Evolutionary conservation across 768 basidiomycete genomes (phyloP).

Genomic region (Artomyces pyxidatus): DNA sequence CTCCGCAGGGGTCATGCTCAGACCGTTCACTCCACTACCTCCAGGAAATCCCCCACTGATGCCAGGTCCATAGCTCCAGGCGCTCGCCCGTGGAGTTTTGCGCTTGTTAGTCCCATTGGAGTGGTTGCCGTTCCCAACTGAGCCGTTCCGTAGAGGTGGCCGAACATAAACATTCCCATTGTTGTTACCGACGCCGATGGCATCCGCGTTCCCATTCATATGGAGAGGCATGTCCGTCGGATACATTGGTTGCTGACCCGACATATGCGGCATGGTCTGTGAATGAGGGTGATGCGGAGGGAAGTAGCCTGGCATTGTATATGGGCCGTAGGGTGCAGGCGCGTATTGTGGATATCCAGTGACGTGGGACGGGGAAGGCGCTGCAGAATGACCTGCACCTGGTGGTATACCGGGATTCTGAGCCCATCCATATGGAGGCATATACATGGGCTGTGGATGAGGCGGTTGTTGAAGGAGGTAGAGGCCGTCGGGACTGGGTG

Average conservation of each 20-base stretch:
- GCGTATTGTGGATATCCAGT: constrained; percentile 27
- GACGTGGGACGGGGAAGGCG: constrained; percentile 21
- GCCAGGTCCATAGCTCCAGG: constrained; percentile 68
- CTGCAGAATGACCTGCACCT: constrained; percentile 26
- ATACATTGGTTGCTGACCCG: constrained; percentile 1
- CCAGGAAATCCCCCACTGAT: constrained; percentile 39
- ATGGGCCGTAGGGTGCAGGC: constrained; percentile 26
- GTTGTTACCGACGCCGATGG: constrained; percentile 1
- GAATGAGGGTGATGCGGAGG: constrained; percentile 22
- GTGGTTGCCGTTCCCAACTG: constrained; percentile 1
- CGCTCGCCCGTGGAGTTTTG: constrained; percentile 20
- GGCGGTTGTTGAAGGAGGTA: constrained; percentile 17
- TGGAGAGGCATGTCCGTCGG: background rate
- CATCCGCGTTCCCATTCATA: constrained; percentile 17
- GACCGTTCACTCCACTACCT: constrained; percentile 20
- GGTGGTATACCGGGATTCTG: constrained; percentile 20
- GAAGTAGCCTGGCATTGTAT: constrained; percentile 29
- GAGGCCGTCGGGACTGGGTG: constrained; percentile 19
- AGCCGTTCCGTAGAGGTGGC: background rate
- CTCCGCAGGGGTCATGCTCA: constrained; percentile 6
- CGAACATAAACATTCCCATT: background rate
- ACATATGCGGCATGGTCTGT: constrained; percentile 8
- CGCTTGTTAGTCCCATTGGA: constrained; percentile 6
- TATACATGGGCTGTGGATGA: constrained; percentile 31
- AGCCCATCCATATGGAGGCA: constrained; percentile 12